Evolutionary conservation across 768 basidiomycete species (phyloP).

Genomic region (Psilocybe sp.): DNA sequence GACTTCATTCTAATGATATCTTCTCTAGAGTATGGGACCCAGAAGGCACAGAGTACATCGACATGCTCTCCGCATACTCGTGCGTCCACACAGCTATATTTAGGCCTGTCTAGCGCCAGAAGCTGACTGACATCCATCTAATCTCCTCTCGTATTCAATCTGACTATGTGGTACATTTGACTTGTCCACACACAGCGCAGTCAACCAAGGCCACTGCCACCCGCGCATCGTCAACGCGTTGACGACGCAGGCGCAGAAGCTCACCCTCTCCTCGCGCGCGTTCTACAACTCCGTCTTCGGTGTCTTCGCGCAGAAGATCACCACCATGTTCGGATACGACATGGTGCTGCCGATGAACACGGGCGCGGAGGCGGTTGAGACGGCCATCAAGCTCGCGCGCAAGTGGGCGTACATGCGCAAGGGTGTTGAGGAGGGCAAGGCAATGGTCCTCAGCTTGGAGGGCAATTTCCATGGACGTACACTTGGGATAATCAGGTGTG

Average conservation of each 20-base stretch:
- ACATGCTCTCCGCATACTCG: slow-evolving; percentile 98
- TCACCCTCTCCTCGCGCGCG: slow-evolving; percentile 92
- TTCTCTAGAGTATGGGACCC: slow-evolving; percentile 79
- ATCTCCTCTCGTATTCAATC: not conserved
- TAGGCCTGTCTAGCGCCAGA: not conserved
- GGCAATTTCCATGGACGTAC: slow-evolving; percentile 98
- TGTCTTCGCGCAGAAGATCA: slow-evolving; percentile 82
- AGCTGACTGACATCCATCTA: slow-evolving; percentile 4
- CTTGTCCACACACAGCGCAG: slow-evolving; percentile 51
- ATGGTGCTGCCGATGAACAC: slow-evolving; percentile 99
- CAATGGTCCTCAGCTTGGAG: slow-evolving; percentile 79
- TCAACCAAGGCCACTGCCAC: slow-evolving; percentile 96
- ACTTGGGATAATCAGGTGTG: slow-evolving; percentile 78
- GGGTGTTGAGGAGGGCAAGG: slow-evolving; percentile 75
- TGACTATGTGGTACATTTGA: no score
- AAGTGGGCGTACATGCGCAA: slow-evolving; percentile 97
- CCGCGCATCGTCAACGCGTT: slow-evolving; percentile 82
- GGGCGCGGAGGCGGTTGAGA: slow-evolving; percentile 97
- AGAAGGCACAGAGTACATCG: slow-evolving; percentile 94
- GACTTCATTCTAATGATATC: not conserved
- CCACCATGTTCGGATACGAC: slow-evolving; percentile 84
- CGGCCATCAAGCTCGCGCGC: slow-evolving; percentile 89
- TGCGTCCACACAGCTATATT: slow-evolving; percentile 34
- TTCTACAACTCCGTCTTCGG: slow-evolving; percentile 95
- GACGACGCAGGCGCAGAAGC: slow-evolving; percentile 78